Conservation (phyloP, 2,329 filamentous ascomycete species). For the Pestalotiopsis sp. region DNA sequence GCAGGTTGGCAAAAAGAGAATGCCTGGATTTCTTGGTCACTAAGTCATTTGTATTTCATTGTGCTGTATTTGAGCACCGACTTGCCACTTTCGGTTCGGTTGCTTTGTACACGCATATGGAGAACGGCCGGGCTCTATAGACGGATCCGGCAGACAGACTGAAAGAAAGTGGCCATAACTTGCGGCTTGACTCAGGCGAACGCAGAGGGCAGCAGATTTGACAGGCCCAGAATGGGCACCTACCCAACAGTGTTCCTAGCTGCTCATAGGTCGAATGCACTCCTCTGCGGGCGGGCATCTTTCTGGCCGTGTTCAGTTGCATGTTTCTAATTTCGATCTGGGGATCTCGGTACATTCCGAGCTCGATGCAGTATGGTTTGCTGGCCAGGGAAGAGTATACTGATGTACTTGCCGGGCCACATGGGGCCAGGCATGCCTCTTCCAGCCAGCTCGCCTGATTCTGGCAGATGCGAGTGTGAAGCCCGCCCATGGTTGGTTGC, state of each 20-base stretch:
- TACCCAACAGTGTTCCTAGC: neutral
- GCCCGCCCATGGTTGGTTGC: neutral
- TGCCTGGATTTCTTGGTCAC: constrained; percentile 22
- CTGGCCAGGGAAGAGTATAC: neutral
- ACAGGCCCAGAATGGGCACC: neutral
- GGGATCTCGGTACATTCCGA: constrained; percentile 13
- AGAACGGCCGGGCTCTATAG: constrained; percentile 18
- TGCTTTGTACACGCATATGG: constrained; percentile 25
- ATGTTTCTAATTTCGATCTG: constrained; percentile 9
- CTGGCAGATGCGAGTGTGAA: neutral
- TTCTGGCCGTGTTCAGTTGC: constrained; percentile 1
- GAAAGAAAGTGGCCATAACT: neutral
- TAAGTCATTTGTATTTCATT: constrained; percentile 32
- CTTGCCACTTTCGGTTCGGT: constrained; percentile 14
- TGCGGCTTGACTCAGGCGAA: constrained; percentile 9
- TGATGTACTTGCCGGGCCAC: neutral
- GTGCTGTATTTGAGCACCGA: constrained; percentile 8
- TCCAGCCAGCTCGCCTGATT: constrained; percentile 8
- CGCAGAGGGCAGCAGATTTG: neutral
- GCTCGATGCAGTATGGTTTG: neutral
- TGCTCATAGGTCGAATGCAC: neutral
- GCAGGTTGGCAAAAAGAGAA: constrained; percentile 22
- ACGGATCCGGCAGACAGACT: constrained; percentile 31
- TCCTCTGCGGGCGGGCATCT: neutral
- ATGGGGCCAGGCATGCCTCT: constrained; percentile 2